Evolutionary conservation across 805 yeast genomes (phyloP).

Genomic region (Myxozyma melibiosi): DNA sequence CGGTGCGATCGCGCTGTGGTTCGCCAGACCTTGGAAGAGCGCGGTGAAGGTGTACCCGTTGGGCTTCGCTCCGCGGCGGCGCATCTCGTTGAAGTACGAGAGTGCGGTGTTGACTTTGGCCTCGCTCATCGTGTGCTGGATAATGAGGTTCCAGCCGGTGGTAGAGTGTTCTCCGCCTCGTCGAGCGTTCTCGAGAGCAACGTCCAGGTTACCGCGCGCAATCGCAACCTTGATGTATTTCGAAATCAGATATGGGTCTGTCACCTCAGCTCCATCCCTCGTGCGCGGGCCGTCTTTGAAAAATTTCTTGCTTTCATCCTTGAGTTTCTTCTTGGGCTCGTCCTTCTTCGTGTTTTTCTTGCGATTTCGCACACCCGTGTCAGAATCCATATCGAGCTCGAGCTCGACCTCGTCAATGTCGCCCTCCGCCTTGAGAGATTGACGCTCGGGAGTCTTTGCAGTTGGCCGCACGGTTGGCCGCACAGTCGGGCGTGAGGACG

Average conservation of each 20-base stretch:
- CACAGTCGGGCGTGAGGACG: too few species aligned
- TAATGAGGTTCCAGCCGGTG: slow-evolving; percentile 29
- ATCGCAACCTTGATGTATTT: neutral
- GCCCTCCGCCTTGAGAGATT: neutral
- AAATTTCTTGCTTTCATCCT: neutral
- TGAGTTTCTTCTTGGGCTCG: neutral
- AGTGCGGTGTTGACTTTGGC: slow-evolving; percentile 11
- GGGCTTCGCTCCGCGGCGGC: slow-evolving; percentile 16
- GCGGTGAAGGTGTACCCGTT: slow-evolving; percentile 21
- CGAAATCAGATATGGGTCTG: slow-evolving; percentile 12
- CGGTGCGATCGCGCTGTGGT: slow-evolving; percentile 3
- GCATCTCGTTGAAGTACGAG: slow-evolving; percentile 21
- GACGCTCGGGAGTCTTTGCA: neutral
- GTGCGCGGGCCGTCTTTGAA: neutral
- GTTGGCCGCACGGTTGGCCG: neutral
- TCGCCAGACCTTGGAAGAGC: slow-evolving; percentile 24
- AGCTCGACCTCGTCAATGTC: neutral
- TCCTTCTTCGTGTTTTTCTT: too few species aligned
- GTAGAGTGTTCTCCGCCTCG: slow-evolving; percentile 8
- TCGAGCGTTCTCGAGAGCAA: slow-evolving; percentile 13
- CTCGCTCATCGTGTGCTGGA: slow-evolving; percentile 6
- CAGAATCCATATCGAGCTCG: neutral
- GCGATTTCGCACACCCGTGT: too few species aligned
- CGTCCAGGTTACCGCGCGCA: neutral
- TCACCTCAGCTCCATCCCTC: neutral